A percentile compares a stretch with the other conserved stretches of the same genome.
phyloP scores from a whole-genome alignment of 1,139 yeast species.

The Candida tetrigidarum region DNA sequence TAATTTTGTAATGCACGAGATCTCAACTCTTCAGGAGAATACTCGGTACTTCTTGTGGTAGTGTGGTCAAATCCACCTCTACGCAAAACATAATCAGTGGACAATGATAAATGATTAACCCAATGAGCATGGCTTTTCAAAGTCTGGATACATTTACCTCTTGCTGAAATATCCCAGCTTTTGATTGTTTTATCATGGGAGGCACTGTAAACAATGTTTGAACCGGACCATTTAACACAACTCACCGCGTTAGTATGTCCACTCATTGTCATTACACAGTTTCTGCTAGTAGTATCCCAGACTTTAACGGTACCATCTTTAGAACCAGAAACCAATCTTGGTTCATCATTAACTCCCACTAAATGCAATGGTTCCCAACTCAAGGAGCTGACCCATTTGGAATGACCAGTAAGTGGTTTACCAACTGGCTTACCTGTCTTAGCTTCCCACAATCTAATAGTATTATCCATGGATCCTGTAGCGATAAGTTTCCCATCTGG shows the following conservation, averaged over 20 bases:
- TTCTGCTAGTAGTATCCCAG: slow-evolving; percentile 86
- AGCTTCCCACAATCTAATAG: slow-evolving; percentile 87
- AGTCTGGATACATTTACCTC: slow-evolving; percentile 79
- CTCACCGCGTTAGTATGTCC: slow-evolving; percentile 93
- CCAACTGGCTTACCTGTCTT: slow-evolving; percentile 77
- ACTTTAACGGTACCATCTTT: slow-evolving; percentile 90
- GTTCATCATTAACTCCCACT: slow-evolving; percentile 63
- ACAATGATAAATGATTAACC: slow-evolving; percentile 92
- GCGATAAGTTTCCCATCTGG: slow-evolving; percentile 93
- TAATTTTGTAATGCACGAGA: slow-evolving; percentile 53
- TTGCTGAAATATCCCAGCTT: slow-evolving; percentile 82
- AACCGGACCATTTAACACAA: slow-evolving; percentile 97
- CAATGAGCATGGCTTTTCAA: slow-evolving; percentile 94
- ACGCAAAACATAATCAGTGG: slow-evolving; percentile 87
- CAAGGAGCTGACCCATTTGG: slow-evolving; percentile 87
- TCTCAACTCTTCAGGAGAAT: slow-evolving; percentile 35
- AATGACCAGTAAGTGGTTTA: slow-evolving; percentile 75
- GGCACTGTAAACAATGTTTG: slow-evolving; percentile 81
- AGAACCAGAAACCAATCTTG: slow-evolving; percentile 85
- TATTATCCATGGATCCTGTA: slow-evolving; percentile 95
- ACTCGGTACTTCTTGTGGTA: slow-evolving; percentile 22
- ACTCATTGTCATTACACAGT: slow-evolving; percentile 70
- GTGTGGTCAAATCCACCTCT: slow-evolving; percentile 53
- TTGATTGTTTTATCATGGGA: slow-evolving; percentile 95
- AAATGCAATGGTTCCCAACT: slow-evolving; percentile 96